Evolutionary conservation across 2,329 filamentous ascomycete genomes (phyloP).

Genomic region (Trichoderma oligosporum): DNA sequence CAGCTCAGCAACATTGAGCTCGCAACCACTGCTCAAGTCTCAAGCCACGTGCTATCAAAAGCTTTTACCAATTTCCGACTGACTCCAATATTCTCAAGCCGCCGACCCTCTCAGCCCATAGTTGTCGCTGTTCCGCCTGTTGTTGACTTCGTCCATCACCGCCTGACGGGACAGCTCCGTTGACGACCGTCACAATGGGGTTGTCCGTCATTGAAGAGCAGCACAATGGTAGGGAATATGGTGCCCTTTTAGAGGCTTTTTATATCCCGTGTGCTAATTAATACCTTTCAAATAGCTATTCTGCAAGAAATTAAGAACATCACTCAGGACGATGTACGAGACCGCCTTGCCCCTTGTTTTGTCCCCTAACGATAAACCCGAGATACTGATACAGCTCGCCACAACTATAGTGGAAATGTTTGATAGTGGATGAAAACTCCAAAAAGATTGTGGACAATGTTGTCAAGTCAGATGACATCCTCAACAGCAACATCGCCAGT

Average conservation of each 20-base stretch:
- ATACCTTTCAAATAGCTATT: slow-evolving; percentile 32
- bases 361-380: slow-evolving; percentile 7
- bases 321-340: slow-evolving; percentile 72
- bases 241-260: background rate
- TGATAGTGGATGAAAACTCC: slow-evolving; percentile 81
- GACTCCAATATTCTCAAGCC: background rate
- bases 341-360: slow-evolving; percentile 7
- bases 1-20: background rate
- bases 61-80: background rate
- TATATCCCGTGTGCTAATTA: slow-evolving; percentile 23
- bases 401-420: slow-evolving; percentile 79
- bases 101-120: background rate
- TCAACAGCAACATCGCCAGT: slow-evolving; percentile 96
- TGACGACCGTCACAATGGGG: slow-evolving; percentile 59
- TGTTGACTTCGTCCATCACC: slow-evolving; percentile 3
- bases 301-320: slow-evolving; percentile 63
- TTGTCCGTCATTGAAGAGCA: slow-evolving; percentile 82
- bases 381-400: slow-evolving; percentile 16
- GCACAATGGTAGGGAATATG: slow-evolving; percentile 44
- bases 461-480: slow-evolving; percentile 91
- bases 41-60: background rate
- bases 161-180: slow-evolving; percentile 18
- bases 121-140: background rate
- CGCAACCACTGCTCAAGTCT: background rate
- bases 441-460: slow-evolving; percentile 86